phyloP scores from a whole-genome alignment of 2,329 filamentous ascomycete genomes.

The Xylariaceae sp. region DNA sequence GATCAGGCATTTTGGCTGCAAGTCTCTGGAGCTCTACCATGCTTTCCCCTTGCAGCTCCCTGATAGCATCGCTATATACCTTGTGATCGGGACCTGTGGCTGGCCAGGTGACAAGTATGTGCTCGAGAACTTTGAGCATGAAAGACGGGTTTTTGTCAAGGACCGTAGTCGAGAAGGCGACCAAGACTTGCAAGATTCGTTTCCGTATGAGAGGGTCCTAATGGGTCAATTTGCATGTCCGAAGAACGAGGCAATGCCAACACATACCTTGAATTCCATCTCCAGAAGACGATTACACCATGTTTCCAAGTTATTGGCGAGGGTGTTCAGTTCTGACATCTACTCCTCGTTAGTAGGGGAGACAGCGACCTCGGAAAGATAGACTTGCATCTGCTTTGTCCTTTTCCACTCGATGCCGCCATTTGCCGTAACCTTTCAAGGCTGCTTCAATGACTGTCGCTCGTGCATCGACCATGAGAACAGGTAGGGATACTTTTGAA shows the following conservation, averaged over 20 bases:
- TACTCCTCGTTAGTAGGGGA: constrained; percentile 25
- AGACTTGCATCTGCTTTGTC: constrained; percentile 23
- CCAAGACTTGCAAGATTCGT: constrained; percentile 72
- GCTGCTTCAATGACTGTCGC: constrained; percentile 85
- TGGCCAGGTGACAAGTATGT: constrained; percentile 82
- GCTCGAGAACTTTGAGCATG: constrained; percentile 83
- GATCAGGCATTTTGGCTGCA: constrained; percentile 84
- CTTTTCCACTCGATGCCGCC: constrained; percentile 42
- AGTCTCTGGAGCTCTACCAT: constrained; percentile 84
- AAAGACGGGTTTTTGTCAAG: constrained; percentile 72
- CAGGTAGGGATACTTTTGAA: constrained; percentile 64
- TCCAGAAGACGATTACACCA: constrained; percentile 70
- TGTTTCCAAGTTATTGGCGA: constrained; percentile 60
- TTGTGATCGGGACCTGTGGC: constrained; percentile 63
- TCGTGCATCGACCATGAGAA: constrained; percentile 78
- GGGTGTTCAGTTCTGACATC: constrained; percentile 48
- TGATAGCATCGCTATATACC: constrained; percentile 80
- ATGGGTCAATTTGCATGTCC: constrained; percentile 19
- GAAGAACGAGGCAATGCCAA: neutral
- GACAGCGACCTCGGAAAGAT: neutral
- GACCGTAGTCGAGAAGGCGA: constrained; percentile 77
- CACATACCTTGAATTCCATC: constrained; percentile 59
- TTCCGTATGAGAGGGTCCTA: constrained; percentile 79
- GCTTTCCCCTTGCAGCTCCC: constrained; percentile 78
- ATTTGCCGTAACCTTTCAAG: constrained; percentile 82